Percentiles rank a stretch among this genome's conserved stretches.
Conservation (phyloP, 1,284 basidiomycete species). For the Malassezia brasiliensis region DNA sequence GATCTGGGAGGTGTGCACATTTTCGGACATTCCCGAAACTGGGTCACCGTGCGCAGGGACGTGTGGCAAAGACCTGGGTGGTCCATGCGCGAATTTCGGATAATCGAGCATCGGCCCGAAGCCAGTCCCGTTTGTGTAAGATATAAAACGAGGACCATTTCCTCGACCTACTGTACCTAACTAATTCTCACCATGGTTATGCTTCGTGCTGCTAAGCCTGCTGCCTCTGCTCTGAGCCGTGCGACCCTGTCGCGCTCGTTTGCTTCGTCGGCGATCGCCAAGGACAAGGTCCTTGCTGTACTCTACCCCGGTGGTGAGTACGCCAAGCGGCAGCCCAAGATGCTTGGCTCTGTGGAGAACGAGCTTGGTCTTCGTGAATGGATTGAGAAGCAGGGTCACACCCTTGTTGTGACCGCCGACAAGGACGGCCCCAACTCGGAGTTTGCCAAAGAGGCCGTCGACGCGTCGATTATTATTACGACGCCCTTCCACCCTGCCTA, state of each 20-base stretch:
- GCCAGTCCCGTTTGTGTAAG: too few species aligned
- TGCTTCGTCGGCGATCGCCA: background rate
- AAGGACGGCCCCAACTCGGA: conserved; percentile 77
- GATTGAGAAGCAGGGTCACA: conserved; percentile 62
- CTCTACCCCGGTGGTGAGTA: conserved; percentile 62
- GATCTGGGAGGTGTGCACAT: too few species aligned
- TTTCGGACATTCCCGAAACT: too few species aligned
- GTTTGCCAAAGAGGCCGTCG: conserved; percentile 77
- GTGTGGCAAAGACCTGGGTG: too few species aligned
- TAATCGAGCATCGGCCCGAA: too few species aligned
- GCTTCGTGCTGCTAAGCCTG: background rate
- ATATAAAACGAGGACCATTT: too few species aligned
- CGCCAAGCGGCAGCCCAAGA: conserved; percentile 68
- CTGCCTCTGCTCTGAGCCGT: background rate
- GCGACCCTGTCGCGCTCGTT: background rate
- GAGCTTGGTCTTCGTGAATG: conserved; percentile 48
- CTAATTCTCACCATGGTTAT: too few species aligned
- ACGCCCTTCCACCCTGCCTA: conserved; percentile 78
- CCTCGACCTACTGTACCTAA: too few species aligned
- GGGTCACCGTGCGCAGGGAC: too few species aligned
- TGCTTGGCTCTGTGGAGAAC: conserved; percentile 84
- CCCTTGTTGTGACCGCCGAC: conserved; percentile 57
- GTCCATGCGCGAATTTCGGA: too few species aligned
- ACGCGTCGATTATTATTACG: conserved; percentile 58
- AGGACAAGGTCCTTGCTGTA: conserved; percentile 64